Evolutionary conservation across 176 grass and related monocot genomes (phyloP), one percentile per base, ranked within the genome.

Genomic region (Rhynchospora tenuis): DNA sequence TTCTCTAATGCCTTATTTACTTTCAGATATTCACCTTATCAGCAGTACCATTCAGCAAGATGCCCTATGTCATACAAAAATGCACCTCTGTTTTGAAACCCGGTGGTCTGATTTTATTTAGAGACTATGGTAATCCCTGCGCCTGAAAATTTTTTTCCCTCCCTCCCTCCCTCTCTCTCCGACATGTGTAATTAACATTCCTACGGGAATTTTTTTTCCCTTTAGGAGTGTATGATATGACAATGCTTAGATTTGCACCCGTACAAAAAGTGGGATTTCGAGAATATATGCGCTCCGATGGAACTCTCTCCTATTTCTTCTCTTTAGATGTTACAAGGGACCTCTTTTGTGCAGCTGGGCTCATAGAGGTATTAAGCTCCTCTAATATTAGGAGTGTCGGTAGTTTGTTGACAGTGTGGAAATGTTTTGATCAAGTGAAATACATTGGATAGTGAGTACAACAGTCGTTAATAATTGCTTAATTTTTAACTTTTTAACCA

Each of bases 191-290:
- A 63, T 23, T 63, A 81, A 62, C 5, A 9, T 48, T 55, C 6
- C 8, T 4, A 11, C 24, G 10, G 6, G 5, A 23, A 11, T 74
- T 23, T 47, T 60, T 48, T 20, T 38, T 85, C 66, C 55, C 51
- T 79, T 65, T 73, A 98, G 95, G 95, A 75, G 86, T 98, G 29
- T 98, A 98, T 87, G 95, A 98, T 87, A 98, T 94, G 95, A 98
- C 95, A 59, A 98, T 98, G 95, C 89, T 98, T 47, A 87, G 92
- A 64, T 98, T 98, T 87, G 84, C 85, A 46, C 86, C 92, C 3
- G 84, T 91, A 59, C 95, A 98, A 88, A 93, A 89, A 91, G 84
- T 93, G 75, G 90, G 92, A 10, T 93, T 87, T 86, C 83, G 87
- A 61, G 92, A 93, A 87, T 98, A 98, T 86, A 91, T 94, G 76